These are phyloP conservation scores for Cucurbitaria berberidis DNA, from an alignment of 2,329 filamentous ascomycete genomes.

Conservation along the genomic window DNA sequence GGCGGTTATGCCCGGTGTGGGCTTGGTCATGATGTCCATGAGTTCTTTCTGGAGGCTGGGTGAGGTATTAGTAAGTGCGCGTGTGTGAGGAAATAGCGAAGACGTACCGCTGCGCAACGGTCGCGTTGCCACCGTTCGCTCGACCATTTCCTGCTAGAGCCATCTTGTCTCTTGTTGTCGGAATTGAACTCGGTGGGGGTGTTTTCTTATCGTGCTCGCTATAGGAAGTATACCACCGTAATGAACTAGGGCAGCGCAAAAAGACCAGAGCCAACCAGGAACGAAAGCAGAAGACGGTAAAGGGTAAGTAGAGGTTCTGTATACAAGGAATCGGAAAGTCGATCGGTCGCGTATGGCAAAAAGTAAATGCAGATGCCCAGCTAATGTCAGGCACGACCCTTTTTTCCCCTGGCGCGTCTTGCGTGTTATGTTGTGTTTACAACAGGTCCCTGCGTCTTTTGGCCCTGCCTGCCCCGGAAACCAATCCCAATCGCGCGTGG, in stretches of 20 bases:
- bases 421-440: slow-evolving; percentile 1
- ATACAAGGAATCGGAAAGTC: no score
- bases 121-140: slow-evolving; percentile 48
- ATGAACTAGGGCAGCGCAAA: no score
- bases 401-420: neutral
- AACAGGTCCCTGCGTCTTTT: slow-evolving; percentile 5
- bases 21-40: slow-evolving; percentile 97
- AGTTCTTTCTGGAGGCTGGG: slow-evolving; percentile 90
- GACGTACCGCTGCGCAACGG: slow-evolving; percentile 56
- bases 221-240: neutral
- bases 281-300: no score
- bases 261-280: no score
- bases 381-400: neutral
- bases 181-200: neutral
- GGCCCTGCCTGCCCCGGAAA: slow-evolving; percentile 7
- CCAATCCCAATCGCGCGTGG: slow-evolving; percentile 7
- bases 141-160: slow-evolving; percentile 31
- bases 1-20: slow-evolving; percentile 90
- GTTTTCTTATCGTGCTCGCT: neutral
- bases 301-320: no score
- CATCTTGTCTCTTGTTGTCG: slow-evolving; percentile 24
- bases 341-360: neutral
- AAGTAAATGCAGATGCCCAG: neutral
- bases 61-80: slow-evolving; percentile 12
- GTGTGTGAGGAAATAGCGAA: neutral